Evolutionary conservation across 352 stramenopile genomes (phyloP).

Genomic region (Plasmopara muralis): DNA sequence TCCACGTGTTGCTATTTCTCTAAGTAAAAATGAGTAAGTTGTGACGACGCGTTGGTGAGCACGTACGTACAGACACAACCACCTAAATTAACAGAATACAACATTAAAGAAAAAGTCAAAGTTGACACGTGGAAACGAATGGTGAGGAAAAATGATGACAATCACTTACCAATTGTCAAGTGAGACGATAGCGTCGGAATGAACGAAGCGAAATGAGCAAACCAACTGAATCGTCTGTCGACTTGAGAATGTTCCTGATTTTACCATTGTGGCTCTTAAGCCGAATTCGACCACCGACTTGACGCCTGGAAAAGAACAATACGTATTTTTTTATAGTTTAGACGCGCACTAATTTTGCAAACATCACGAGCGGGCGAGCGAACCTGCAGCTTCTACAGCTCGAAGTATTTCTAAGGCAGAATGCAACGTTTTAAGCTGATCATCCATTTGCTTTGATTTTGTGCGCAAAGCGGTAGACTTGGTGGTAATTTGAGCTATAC

Average conservation of each 20-base stretch:
- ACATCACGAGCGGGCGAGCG: conserved; percentile 1
- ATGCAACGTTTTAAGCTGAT: conserved; percentile 33
- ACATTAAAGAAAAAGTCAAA: conserved; percentile 8
- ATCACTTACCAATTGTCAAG: conserved; percentile 23
- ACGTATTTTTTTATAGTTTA: conserved; percentile 1
- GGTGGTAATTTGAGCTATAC: conserved; percentile 32
- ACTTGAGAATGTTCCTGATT: conserved; percentile 18
- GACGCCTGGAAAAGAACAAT: conserved; percentile 16
- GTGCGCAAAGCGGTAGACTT: conserved; percentile 21
- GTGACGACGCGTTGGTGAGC: conserved; percentile 19
- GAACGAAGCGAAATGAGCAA: conserved; percentile 18
- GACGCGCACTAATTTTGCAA: background rate
- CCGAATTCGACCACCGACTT: conserved; percentile 18
- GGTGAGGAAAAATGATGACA: too few species aligned
- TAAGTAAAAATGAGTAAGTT: conserved; percentile 33
- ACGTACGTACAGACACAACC: conserved; percentile 32
- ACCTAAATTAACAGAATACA: conserved; percentile 9
- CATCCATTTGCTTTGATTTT: conserved; percentile 33
- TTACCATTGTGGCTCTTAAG: conserved; percentile 12
- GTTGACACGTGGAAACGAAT: background rate
- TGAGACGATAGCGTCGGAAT: conserved; percentile 15
- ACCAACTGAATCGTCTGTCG: conserved; percentile 19
- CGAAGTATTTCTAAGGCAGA: conserved; percentile 39
- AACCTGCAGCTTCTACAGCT: conserved; percentile 18
- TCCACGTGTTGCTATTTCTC: background rate